A percentile compares a stretch with the other conserved stretches of the same genome.
Conservation (phyloP, 1,284 basidiomycete genomes). For the Bjerkandera adusta region DNA sequence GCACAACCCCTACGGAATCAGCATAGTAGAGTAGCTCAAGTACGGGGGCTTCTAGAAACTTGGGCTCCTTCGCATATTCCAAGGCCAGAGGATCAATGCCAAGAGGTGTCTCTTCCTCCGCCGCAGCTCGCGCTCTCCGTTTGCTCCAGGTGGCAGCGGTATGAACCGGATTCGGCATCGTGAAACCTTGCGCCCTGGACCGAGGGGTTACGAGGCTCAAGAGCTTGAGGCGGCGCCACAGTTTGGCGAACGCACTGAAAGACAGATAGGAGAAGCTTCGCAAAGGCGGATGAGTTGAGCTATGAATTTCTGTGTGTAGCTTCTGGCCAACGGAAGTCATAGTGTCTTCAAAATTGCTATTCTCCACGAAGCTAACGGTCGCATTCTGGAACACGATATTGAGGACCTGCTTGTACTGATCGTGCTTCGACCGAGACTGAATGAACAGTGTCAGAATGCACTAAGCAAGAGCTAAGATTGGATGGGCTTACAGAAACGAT, state of each 20-base stretch:
- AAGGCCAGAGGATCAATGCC: constrained; percentile 52
- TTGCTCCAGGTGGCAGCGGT: constrained; percentile 22
- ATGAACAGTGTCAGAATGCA: background rate
- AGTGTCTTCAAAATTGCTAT: constrained; percentile 69
- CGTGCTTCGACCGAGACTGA: constrained; percentile 75
- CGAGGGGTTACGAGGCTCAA: constrained; percentile 32
- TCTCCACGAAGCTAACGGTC: constrained; percentile 69
- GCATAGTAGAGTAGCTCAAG: constrained; percentile 83
- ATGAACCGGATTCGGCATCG: constrained; percentile 11
- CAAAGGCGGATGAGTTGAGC: constrained; percentile 32
- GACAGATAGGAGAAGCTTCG: constrained; percentile 40
- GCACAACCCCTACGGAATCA: constrained; percentile 73
- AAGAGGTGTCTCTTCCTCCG: constrained; percentile 52
- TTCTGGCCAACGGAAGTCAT: constrained; percentile 66
- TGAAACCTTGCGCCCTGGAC: background rate
- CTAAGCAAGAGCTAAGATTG: background rate
- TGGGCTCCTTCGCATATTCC: constrained; percentile 88
- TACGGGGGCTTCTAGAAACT: constrained; percentile 72
- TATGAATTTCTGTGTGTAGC: constrained; percentile 56
- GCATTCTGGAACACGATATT: constrained; percentile 69
- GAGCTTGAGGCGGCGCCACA: constrained; percentile 57
- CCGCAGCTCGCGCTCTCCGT: constrained; percentile 39
- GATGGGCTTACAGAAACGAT: constrained; percentile 58
- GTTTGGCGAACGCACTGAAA: constrained; percentile 46
- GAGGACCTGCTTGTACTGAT: constrained; percentile 79